Evolutionary conservation across 257 asterid genomes (phyloP).

Genomic region (Solanum virginianum): DNA sequence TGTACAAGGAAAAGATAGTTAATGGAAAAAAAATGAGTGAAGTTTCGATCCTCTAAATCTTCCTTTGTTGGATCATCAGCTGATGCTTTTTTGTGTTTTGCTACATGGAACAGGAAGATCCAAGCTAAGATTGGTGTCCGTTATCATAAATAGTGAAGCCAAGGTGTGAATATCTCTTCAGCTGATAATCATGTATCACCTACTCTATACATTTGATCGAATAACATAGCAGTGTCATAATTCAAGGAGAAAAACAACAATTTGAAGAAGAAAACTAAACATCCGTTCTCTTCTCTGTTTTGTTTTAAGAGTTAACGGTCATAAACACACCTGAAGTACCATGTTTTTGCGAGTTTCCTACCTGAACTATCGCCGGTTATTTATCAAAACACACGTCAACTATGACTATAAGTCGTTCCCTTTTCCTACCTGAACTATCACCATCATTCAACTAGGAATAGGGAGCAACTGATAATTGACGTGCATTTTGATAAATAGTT

Average conservation of each 20-base stretch:
- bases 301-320: neutral
- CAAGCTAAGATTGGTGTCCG: conserved; percentile 42
- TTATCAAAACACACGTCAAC: neutral
- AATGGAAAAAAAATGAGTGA: neutral
- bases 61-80: neutral
- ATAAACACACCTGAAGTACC: neutral
- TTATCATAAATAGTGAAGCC: conserved; percentile 48
- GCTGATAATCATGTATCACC: neutral
- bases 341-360: neutral
- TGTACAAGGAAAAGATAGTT: neutral
- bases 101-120: conserved; percentile 40
- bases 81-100: neutral
- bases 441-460: too few species aligned
- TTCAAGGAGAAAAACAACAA: neutral
- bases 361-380: neutral
- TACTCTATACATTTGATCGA: neutral
- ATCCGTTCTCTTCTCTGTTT: neutral
- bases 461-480: too few species aligned
- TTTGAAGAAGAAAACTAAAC: neutral
- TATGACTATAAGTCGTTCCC: too few species aligned
- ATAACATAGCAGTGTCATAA: neutral
- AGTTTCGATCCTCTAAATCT: neutral
- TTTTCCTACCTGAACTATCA: too few species aligned
- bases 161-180: conserved; percentile 27
- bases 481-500: too few species aligned